Conservation (phyloP, 352 stramenopile species). For the Pythium chondricola region DNA sequence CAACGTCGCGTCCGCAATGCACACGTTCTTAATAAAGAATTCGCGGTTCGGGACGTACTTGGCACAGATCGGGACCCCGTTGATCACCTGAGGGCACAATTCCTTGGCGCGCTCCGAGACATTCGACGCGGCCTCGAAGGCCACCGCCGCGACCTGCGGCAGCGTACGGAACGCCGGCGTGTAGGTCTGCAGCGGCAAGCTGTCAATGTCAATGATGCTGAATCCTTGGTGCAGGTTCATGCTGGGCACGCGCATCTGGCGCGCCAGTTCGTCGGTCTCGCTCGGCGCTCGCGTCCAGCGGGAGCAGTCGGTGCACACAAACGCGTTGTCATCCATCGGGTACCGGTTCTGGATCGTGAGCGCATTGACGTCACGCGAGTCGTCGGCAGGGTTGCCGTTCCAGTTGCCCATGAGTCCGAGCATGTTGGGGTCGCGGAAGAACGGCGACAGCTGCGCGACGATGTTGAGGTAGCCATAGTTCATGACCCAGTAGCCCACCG, state of each 20-base stretch:
- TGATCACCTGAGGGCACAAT: neutral
- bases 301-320: slow-evolving; percentile 12
- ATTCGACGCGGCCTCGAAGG: neutral
- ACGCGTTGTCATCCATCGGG: slow-evolving; percentile 14
- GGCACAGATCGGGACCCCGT: neutral
- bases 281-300: neutral
- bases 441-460: slow-evolving; percentile 17
- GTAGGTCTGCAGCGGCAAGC: neutral
- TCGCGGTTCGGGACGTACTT: neutral
- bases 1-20: neutral
- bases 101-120: slow-evolving; percentile 3
- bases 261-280: slow-evolving; percentile 3
- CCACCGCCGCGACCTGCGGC: neutral
- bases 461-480: slow-evolving; percentile 24
- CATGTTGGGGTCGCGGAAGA: slow-evolving; percentile 14
- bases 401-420: slow-evolving; percentile 24
- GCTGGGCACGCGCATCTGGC: neutral
- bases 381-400: slow-evolving; percentile 17
- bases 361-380: slow-evolving; percentile 8
- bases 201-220: neutral
- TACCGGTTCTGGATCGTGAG: slow-evolving; percentile 9
- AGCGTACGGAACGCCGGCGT: neutral
- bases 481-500: slow-evolving; percentile 13
- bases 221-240: neutral
- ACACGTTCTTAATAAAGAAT: neutral